Base-by-base conservation (phyloP, 2,329 filamentous ascomycete genomes). In the Diaporthe capsici region DNA sequence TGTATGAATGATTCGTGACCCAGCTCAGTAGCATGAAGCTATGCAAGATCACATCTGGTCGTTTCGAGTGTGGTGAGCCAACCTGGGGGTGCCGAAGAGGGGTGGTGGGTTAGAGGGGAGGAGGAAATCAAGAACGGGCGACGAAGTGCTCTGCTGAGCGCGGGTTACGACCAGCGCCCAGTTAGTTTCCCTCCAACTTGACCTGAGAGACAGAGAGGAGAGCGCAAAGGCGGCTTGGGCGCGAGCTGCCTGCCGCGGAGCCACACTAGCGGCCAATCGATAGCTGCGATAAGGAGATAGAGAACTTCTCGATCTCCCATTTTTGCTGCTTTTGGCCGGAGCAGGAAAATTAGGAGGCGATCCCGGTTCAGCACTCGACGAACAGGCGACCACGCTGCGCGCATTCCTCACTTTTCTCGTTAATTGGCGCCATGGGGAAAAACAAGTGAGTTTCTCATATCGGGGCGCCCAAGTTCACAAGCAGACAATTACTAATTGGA, bases 41-140 rank as follows among this genome's bases (percentile, higher is more conserved):
- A 71, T 63, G 70, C 34, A 57, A 47, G 73, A 63, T 75, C 70
- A 73, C 74, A 75, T 77, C 47, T 75, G 61, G 73, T 49, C 60
- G 65, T 60, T 44, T 51, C 25, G 63, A 51, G 71, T n/a, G 44
- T 49, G 53, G 42, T 44, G 61, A 42, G 71, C 58, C 58, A 65
- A 39, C 42, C 25, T 75, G 39, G 70, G 31, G 72, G 68, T 71
- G 60, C 39, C 57, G 73, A 42, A 72, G 71, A 25, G 72, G 39
- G 58, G 37, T 61, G 51, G 57, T 57, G 65, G 65, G 71, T 65
- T 73, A 47, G 71, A 73, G 61, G 61, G 61, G 61, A 65, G 42
- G 20, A 65, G 61, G 71, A 73, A 73, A 65, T 65, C 58, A 65
- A 55, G 71, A 37, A 55, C 71, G 49, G 65, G 31, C 34, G 49